Evolutionary conservation across 2,329 filamentous ascomycete genomes (phyloP), one percentile per base, ranked within the genome.

Genomic region (Thermothelomyces thermophilus): DNA sequence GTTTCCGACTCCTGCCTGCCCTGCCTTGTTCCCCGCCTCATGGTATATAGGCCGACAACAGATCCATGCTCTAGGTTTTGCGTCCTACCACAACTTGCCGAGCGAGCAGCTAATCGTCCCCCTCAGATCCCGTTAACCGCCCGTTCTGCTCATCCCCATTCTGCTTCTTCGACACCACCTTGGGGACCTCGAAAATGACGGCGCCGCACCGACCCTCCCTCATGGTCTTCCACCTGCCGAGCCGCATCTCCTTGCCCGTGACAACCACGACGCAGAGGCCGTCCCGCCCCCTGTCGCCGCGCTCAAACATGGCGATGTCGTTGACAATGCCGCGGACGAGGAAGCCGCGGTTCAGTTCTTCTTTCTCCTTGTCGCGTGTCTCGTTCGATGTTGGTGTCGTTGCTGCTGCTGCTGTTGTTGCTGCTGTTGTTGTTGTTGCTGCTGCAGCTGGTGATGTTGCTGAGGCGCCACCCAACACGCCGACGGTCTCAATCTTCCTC

Each of bases 211-310:
- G 84, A 3, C 82, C 88, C 7, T 72, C 73, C 40, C 68, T 66
- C 20, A 76, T 66, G 50, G 76, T 76, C 68, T 84, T 84, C 90
- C 90, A 97, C 55, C 87, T 76, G 3, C 90, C 93, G 36, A 96
- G 72, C 39, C 89, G 80, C 67, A 90, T 86, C 68, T 96, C 88
- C 63, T 87, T 91, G 31, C 87, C 90, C 1, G 95, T 78, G 14
- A 85, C 93, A n/a, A 83, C 87, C 11, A 94, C 83, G 24, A 97
- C 78, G 60, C 87, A 91, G 2, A 96, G 68, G 1, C 90, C 90
- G 49, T 86, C 80, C 58, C 79, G 82, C 28, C 85, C 87, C 52
- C 84, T 74, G 16, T 89, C 84, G 3, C 90, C 89, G 16, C 87
- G 77, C 66, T 97, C 93, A 59, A 93, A 90, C 13, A 95, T 77